Evolutionary conservation across 495 filamentous ascomycete species (phyloP).

Genomic region (Sabuloglossum arenarium): DNA sequence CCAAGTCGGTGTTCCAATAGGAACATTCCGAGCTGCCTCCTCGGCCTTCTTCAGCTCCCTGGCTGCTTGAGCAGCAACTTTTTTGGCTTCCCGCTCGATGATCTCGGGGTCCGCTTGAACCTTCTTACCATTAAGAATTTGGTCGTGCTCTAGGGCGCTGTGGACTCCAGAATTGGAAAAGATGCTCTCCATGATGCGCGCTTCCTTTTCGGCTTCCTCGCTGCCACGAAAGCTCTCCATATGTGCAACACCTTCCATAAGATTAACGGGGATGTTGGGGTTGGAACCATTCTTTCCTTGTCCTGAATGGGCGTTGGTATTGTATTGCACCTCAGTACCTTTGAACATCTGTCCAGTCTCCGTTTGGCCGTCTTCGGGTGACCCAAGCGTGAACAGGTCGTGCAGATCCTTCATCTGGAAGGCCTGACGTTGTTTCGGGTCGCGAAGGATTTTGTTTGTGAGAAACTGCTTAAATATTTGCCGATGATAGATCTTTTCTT

Average conservation of each 20-base stretch:
- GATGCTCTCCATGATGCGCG: conserved; percentile 65
- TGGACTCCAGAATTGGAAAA: conserved; percentile 72
- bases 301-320: conserved; percentile 2
- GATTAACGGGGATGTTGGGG: conserved; percentile 12
- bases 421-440: conserved; percentile 71
- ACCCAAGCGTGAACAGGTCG: conserved; percentile 70
- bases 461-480: conserved; percentile 96
- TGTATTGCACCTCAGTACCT: conserved; percentile 52
- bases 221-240: conserved; percentile 31
- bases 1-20: conserved; percentile 82
- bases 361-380: conserved; percentile 42
- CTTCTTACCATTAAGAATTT: conserved; percentile 52
- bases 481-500: conserved; percentile 97
- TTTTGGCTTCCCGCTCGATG: conserved; percentile 60
- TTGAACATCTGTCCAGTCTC: conserved; percentile 75
- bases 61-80: conserved; percentile 58
- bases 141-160: conserved; percentile 70
- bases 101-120: conserved; percentile 46
- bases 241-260: conserved; percentile 37
- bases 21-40: conserved; percentile 44
- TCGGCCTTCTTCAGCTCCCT: conserved; percentile 49
- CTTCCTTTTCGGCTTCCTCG: conserved; percentile 23
- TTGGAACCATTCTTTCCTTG: conserved; percentile 12
- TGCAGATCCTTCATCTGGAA: conserved; percentile 75
- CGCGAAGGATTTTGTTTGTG: conserved; percentile 79